phyloP scores from a whole-genome alignment of 2,329 filamentous ascomycete genomes.

The Phaeosphaeriaceae sp. region DNA sequence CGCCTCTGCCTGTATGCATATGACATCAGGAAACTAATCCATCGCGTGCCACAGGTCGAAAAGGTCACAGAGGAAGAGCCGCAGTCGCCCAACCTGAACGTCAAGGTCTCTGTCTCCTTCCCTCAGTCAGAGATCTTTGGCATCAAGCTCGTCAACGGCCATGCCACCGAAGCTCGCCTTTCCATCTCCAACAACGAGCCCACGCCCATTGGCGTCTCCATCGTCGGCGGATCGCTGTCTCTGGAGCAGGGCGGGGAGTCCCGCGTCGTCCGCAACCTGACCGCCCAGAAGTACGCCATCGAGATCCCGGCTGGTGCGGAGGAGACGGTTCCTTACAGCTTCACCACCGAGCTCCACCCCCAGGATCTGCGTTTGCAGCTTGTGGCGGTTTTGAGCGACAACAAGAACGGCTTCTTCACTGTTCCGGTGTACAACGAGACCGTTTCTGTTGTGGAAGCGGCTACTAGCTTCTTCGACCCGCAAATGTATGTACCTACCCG shows the following conservation, averaged over 20 bases:
- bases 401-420: constrained; percentile 74
- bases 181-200: constrained; percentile 86
- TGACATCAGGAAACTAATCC: constrained; percentile 43
- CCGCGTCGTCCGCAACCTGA: constrained; percentile 82
- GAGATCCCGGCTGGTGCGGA: constrained; percentile 78
- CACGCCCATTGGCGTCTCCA: constrained; percentile 73
- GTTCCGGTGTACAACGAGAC: constrained; percentile 81
- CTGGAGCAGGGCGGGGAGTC: constrained; percentile 63
- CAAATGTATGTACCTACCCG: constrained; percentile 75
- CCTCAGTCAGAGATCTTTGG: constrained; percentile 82
- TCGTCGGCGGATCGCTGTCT: constrained; percentile 78
- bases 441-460: constrained; percentile 86
- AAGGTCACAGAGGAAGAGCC: constrained; percentile 58
- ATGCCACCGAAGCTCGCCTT: constrained; percentile 81
- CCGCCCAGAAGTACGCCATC: constrained; percentile 74
- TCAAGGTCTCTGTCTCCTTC: constrained; percentile 65
- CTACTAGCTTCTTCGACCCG: constrained; percentile 90
- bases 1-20: constrained; percentile 36
- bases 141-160: constrained; percentile 93
- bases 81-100: constrained; percentile 66
- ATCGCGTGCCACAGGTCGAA: constrained; percentile 39
- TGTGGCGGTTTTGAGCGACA: constrained; percentile 73
- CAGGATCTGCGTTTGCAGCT: constrained; percentile 85
- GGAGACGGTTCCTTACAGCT: constrained; percentile 79
- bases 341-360: constrained; percentile 90